Evolutionary conservation across 2,329 filamentous ascomycete species (phyloP), one percentile per base, ranked within the genome.

Genomic region (Pezicula rhizophila): DNA sequence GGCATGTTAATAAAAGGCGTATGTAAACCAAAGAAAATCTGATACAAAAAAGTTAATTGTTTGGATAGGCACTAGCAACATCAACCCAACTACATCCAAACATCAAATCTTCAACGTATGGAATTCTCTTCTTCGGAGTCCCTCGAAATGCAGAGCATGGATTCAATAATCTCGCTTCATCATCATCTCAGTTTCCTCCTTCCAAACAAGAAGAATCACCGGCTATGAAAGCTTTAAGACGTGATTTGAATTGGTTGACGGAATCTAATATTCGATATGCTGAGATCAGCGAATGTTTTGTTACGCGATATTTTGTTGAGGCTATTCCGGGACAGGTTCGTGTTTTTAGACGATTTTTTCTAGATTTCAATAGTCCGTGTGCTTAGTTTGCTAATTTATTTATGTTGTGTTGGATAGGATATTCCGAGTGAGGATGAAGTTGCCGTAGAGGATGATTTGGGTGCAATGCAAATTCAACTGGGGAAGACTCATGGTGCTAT

Each of bases 401-500:
- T 31, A 31, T 31, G 5, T 31, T 31, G 3, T 31, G 11, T 12
- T 31, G 28, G 28, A 31, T 31, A 31, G 28, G 28, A 31, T 10
- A 31, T 12, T 10, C 11, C 8, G 3, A 12, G 8, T 31, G 8
- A 31, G 11, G 8, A 2, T 31, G 28, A 31, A 31, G 28, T 12
- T 31, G 11, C 28, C 5, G 28, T 10, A 31, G 28, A 31, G 2
- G 28, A 31, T 31, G 28, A 31, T 31, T 4, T 8, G 11, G 18
- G 31, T 8, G 28, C 31, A 26, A 34, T 44, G 12, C 8, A n/a
- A 6, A 34, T 49, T n/a, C 20, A 10, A 18, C 14, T 49, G 10
- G n/a, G 25, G 14, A 49, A 45, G 23, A 49, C 41, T 15, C 47
- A 49, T 45, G 47, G 47, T 14, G 12, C 25, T 23, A 49, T 49